Base-by-base conservation (phyloP, 495 filamentous ascomycete species). In the Tetracladium marchalianum region DNA sequence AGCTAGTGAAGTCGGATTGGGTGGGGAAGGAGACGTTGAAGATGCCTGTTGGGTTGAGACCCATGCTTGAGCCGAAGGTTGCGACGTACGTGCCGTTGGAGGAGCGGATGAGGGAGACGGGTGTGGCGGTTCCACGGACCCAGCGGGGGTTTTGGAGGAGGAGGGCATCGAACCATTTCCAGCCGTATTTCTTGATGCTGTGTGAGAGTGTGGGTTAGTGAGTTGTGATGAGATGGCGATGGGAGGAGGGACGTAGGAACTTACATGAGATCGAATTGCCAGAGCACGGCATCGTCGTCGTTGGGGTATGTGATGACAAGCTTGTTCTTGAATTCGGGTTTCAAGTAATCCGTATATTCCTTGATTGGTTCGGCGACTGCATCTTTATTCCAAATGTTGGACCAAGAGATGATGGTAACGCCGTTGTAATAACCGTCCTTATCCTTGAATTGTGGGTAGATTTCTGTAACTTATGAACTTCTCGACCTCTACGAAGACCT, bases 231-330 rank as follows among this genome's bases (percentile, higher is more conserved):
- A 3, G 22, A 7, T 27, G 7, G 3, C 22, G 7, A 27, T 27
- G 11, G 48, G 18, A 51, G 37, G 36, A 38, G 35, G 9, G 19
- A 11, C n/a, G 10, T 19, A 5, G 18, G 37, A 1, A 45, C 45
- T 50, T 41, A 55, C 52, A 65, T 61, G 4, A 61, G 34, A 35
- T 61, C 52, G 48, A 66, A 66, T 18, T 52, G 53, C 33, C 61
- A 66, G 5, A 57, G 36, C 18, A 66, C 59, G 11, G 63, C 62
- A 22, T 66, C 63, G 31, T 66, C 63, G 36, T 66, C 64, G 48
- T 66, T 66, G 6, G 63, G 63, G 36, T 66, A 66, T 12, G 63
- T 66, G 12, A 64, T 55, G n/a, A 56, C 55, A 0, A 66, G 49
- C 35, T 66, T 62, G 15, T 56, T 53, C 38, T 66, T 64, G 46